A percentile compares a stretch with the other conserved stretches of the same genome.
Conservation (phyloP, 148 eudicot genomes). For the Camellia sinensis region DNA sequence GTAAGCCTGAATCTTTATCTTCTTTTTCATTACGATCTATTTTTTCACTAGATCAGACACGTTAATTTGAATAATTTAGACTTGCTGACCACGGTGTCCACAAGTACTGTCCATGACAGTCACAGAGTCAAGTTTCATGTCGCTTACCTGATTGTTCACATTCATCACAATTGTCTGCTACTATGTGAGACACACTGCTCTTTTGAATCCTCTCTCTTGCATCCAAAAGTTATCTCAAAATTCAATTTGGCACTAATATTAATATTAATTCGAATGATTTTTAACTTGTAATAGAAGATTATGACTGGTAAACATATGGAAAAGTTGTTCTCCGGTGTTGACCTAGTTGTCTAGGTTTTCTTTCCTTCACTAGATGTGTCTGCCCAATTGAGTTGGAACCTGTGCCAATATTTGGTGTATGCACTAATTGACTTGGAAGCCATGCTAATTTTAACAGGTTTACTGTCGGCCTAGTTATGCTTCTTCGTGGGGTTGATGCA, state of each 20-base stretch:
- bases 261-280: not conserved
- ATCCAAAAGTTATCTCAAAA: not conserved
- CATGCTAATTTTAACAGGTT: conserved; percentile 44
- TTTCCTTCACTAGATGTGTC: not conserved
- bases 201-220: not conserved
- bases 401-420: not conserved
- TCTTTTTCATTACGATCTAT: not conserved
- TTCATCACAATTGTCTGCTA: not conserved
- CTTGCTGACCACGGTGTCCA: not conserved
- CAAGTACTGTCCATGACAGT: not conserved
- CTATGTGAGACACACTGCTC: not conserved
- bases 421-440: not conserved
- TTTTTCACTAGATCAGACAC: not conserved
- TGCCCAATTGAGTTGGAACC: not conserved
- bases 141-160: not conserved
- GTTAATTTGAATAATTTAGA: not conserved
- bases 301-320: not conserved
- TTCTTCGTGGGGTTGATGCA: conserved; percentile 63
- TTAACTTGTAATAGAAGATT: not conserved
- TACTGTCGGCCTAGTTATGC: conserved; percentile 48
- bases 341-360: not conserved
- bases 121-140: not conserved
- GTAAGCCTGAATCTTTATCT: conserved; percentile 37
- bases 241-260: not conserved
- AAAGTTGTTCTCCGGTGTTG: not conserved